Evolutionary conservation across 805 yeast species (phyloP), one percentile per base, ranked within the genome.

Genomic region (Vanderwaltozyma tropicalis): DNA sequence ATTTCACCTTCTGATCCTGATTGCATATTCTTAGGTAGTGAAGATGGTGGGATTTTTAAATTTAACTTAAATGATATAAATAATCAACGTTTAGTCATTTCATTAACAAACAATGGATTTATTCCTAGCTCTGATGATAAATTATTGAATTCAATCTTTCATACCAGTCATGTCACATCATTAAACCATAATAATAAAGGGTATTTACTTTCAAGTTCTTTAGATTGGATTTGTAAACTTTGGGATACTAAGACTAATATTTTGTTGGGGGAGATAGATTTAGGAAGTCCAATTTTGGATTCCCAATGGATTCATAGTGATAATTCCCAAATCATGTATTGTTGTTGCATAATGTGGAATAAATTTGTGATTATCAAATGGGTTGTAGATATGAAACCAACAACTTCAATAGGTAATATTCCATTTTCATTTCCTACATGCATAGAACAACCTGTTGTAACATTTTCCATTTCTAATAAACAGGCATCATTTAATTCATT

Each of bases 1-100:
- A 38, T 43, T 3, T 42, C 53, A n/a, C 46, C 50, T 4, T 39
- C 40, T 17, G 46, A 54, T 38, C 43, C 45, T 3, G 43, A 48
- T n/a, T 34, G 43, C 33, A 14, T 53, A 3, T 53, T 47, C 28
- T 25, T 50, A 14, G 57, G 58, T 12, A 40, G 48, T 13, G 55
- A 49, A 31, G 55, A 52, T 27, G 59, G 59, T 15, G 56, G 53
- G 4, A 52, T 55, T 14, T 55, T 52, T 41, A 52, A 46, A 35
- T 22, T 54, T 12, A 16, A 32, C 3, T 32, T 46, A 14, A 31
- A 33, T 4, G 44, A 45, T 18, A 27, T 43, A 4, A 31, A 35
- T 3, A 34, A 33, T 5, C 28, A 36, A 4, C 31, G 32, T 8
- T 24, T 47, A 29, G 27, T 32, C 12, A 21, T 51, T 7, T 38